Conservation (phyloP, 352 stramenopile species). For the Phytopythium montanum region DNA sequence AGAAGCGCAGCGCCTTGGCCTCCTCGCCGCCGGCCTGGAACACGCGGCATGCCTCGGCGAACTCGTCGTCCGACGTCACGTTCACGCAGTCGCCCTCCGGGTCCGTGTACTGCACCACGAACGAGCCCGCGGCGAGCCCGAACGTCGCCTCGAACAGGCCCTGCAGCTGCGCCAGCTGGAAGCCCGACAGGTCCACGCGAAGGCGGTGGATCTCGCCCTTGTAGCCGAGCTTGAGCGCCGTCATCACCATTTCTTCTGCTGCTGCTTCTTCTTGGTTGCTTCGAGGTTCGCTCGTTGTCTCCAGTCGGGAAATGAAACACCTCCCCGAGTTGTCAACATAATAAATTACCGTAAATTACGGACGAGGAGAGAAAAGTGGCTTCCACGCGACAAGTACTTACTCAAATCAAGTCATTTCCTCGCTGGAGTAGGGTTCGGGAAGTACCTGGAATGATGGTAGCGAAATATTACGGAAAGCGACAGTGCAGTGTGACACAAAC, state of each 20-base stretch:
- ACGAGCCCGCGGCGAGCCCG: conserved; percentile 29
- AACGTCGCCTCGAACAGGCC: conserved; percentile 67
- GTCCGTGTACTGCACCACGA: conserved; percentile 83
- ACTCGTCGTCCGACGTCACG: conserved; percentile 68
- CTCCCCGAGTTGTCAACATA: too few relatives aligned
- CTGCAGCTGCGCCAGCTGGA: conserved; percentile 42
- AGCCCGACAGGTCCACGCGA: conserved; percentile 50
- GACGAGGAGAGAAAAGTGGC: too few relatives aligned
- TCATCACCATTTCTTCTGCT: conserved; percentile 32
- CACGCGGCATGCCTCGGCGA: conserved; percentile 51
- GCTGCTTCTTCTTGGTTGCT: conserved; percentile 4
- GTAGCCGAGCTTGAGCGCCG: conserved; percentile 75
- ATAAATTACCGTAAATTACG: too few relatives aligned
- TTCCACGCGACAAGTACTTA: too few relatives aligned
- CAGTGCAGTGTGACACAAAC: too few relatives aligned
- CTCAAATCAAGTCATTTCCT: too few relatives aligned
- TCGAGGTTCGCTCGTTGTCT: background rate
- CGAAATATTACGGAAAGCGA: too few relatives aligned
- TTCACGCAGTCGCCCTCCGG: conserved; percentile 68
- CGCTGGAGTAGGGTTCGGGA: too few relatives aligned
- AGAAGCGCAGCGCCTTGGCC: conserved; percentile 62
- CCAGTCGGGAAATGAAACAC: conserved; percentile 32
- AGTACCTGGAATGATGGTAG: too few relatives aligned
- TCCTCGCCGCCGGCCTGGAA: conserved; percentile 33
- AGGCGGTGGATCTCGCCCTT: conserved; percentile 85